Evolutionary conservation across 768 basidiomycete genomes (phyloP).

Genomic region (Boletales sp.): DNA sequence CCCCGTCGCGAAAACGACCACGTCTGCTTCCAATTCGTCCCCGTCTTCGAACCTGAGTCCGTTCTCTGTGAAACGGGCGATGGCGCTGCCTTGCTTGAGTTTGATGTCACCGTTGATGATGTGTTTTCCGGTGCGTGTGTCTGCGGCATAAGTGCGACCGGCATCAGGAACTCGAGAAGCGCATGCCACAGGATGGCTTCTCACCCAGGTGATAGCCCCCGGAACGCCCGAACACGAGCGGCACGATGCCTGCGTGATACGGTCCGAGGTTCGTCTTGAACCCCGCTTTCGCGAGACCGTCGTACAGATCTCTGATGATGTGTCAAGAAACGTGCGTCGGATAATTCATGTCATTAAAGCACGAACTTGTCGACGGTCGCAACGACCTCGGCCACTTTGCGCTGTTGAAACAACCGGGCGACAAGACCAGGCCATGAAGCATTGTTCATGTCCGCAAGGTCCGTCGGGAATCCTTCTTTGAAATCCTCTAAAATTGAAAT

Average conservation of each 20-base stretch:
- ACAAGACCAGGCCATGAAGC: slow-evolving; percentile 3
- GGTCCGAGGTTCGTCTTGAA: slow-evolving; percentile 29
- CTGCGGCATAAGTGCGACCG: slow-evolving; percentile 1
- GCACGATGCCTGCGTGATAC: slow-evolving; percentile 29
- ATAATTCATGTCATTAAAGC: background rate
- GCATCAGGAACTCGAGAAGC: background rate
- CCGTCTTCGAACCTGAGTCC: slow-evolving; percentile 16
- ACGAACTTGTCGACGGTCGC: background rate
- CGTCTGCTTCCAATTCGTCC: no score
- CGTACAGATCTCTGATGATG: slow-evolving; percentile 26
- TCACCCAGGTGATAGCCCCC: slow-evolving; percentile 32
- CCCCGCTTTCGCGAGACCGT: slow-evolving; percentile 30
- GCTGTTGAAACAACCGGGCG: slow-evolving; percentile 2
- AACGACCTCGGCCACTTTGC: slow-evolving; percentile 2
- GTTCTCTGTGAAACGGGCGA: background rate
- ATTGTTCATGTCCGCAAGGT: slow-evolving; percentile 3
- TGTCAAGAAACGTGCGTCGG: background rate
- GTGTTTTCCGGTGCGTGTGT: slow-evolving; percentile 33
- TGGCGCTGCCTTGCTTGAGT: slow-evolving; percentile 34
- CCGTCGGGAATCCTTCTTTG: slow-evolving; percentile 3
- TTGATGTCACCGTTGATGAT: slow-evolving; percentile 44
- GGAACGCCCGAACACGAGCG: slow-evolving; percentile 19
- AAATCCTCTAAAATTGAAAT: background rate
- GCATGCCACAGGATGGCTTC: slow-evolving; percentile 1
- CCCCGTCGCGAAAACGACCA: slow-evolving; percentile 13